Conservation (phyloP, 1,139 yeast species). For the Waltiozyma sp. region DNA sequence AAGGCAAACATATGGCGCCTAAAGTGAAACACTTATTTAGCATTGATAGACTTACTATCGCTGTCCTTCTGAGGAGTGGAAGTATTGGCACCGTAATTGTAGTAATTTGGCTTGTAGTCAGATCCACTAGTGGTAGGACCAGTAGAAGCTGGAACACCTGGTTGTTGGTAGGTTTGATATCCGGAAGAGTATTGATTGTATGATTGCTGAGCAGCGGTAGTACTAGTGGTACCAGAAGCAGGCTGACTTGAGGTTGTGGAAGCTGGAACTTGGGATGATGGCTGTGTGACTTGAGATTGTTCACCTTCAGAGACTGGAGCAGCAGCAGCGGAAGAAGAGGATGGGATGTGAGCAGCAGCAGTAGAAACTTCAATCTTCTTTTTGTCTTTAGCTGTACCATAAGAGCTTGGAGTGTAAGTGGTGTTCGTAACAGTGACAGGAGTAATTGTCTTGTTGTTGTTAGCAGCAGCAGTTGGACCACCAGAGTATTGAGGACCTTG, state of each 20-base stretch:
- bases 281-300: neutral
- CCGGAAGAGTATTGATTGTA: neutral
- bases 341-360: conserved; percentile 1
- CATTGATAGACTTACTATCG: neutral
- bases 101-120: neutral
- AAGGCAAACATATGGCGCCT: neutral
- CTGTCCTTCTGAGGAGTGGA: neutral
- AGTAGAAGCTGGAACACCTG: neutral
- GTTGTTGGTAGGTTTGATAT: neutral
- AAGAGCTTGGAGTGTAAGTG: conserved; percentile 13
- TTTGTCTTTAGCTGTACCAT: conserved; percentile 9
- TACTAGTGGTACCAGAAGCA: neutral
- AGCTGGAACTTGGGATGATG: neutral
- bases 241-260: neutral
- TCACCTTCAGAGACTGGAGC: neutral
- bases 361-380: conserved; percentile 1
- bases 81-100: neutral
- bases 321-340: conserved; percentile 1
- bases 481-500: conserved; percentile 22
- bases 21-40: neutral
- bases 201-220: neutral
- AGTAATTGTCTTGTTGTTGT: conserved; percentile 17
- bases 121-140: neutral
- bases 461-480: conserved; percentile 19
- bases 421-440: conserved; percentile 19